Evolutionary conservation across 176 grass and related monocot species (phyloP), one percentile per base, ranked within the genome.

Genomic region (Cymbopogon citratus): DNA sequence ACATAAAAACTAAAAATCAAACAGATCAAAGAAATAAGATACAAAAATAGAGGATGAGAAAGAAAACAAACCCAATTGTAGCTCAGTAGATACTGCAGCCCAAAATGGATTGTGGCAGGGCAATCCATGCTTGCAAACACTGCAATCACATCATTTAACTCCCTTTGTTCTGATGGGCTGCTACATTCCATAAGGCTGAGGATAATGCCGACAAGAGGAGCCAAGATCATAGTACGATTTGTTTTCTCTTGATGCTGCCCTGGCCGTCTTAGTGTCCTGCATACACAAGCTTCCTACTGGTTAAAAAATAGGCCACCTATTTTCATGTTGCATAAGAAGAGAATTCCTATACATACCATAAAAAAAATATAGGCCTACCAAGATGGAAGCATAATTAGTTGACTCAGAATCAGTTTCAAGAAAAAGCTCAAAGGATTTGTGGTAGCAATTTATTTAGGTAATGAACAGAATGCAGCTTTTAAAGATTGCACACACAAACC

Each of bases 91-190:
- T 89, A 97, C 38, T 93, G 86, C 76, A 91, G 87, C 60, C 92
- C 92, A 75, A 85, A 91, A 90, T 89, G 84, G 70, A 97, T 85
- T 61, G 93, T 95, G 35, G 81, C 66, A 69, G 88, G 86, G 38
- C 94, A 97, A 74, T 97, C 94, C 94, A 97, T 97, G 81, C 80
- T 97, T 27, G 69, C 70, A 31, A 97, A 97, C 84, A 97, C 86
- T 15, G 74, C 60, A 75, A 93, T 81, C 63, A 97, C 86, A 89
- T 97, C 91, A 81, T 86, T 93, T 80, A 91, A 69, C 24, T 84
- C 87, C 77, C 77, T 87, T 64, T 83, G 73, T 59, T 79, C 80
- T 49, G 84, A 87, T 78, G 61, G 59, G 33, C 66, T 59, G 81
- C 75, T 73, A 81, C 82, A 74, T 66, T 90, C 93, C 93, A 96